Conservation (phyloP, 495 filamentous ascomycete species). For the Xylaria acuta region DNA sequence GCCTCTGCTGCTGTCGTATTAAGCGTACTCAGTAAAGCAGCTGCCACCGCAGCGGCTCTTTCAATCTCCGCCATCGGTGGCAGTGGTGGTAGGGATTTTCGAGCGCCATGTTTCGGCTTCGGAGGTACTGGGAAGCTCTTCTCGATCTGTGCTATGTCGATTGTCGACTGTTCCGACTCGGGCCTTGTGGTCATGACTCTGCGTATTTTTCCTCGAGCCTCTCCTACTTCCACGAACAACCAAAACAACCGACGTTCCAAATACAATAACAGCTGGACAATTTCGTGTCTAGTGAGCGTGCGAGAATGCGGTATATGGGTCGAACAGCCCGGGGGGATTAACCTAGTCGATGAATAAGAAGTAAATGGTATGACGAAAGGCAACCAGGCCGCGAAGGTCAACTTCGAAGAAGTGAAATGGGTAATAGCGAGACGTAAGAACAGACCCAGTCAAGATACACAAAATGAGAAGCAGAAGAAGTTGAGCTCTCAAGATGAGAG, state of each 20-base stretch:
- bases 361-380: slow-evolving; percentile 28
- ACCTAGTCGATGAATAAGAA: background rate
- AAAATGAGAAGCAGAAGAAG: slow-evolving; percentile 19
- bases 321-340: background rate
- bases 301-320: background rate
- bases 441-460: slow-evolving; percentile 4
- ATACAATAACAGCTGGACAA: background rate
- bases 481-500: slow-evolving; percentile 1
- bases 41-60: slow-evolving; percentile 3
- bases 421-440: slow-evolving; percentile 17
- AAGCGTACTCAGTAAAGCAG: background rate
- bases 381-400: slow-evolving; percentile 42
- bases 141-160: slow-evolving; percentile 32
- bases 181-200: slow-evolving; percentile 28
- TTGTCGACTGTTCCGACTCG: slow-evolving; percentile 29
- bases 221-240: background rate
- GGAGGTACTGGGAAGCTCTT: slow-evolving; percentile 30
- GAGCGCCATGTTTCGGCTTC: slow-evolving; percentile 26
- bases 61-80: slow-evolving; percentile 35
- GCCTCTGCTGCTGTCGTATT: slow-evolving; percentile 16
- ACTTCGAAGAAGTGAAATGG: slow-evolving; percentile 41
- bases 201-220: background rate
- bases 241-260: background rate
- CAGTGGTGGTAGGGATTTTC: slow-evolving; percentile 38
- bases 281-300: too few relatives aligned